phyloP scores from a whole-genome alignment of 176 grass and related monocot genomes.

The Tillandsia fasciculata region DNA sequence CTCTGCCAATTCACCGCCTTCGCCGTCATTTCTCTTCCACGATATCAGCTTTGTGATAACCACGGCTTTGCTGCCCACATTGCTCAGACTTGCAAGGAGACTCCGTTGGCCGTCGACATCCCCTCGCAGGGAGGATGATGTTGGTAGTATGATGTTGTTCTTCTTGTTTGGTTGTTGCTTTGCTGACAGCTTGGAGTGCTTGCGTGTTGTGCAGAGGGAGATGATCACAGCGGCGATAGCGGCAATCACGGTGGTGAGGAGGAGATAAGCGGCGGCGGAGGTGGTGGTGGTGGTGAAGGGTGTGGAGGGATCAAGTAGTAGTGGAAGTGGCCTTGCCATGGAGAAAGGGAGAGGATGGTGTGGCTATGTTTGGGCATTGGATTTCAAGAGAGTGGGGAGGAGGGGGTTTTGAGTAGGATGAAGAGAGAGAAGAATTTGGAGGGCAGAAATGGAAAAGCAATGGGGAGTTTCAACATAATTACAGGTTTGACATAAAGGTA shows the following conservation, averaged over 20 bases:
- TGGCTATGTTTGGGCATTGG: background rate
- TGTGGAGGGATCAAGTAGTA: background rate
- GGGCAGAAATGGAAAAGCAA: background rate
- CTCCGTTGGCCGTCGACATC: background rate
- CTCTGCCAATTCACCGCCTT: slow-evolving; percentile 1
- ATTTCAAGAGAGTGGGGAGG: background rate
- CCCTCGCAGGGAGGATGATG: background rate
- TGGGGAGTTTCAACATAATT: too few species aligned
- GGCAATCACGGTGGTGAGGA: background rate
- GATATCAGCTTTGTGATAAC: background rate
- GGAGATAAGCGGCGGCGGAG: background rate
- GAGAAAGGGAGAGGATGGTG: background rate
- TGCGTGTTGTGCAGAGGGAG: slow-evolving; percentile 16
- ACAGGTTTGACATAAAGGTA: too few species aligned
- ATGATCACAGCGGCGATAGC: background rate
- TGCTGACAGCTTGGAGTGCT: slow-evolving; percentile 5
- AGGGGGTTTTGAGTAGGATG: background rate
- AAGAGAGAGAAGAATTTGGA: background rate
- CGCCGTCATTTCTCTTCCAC: slow-evolving; percentile 1
- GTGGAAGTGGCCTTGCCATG: background rate
- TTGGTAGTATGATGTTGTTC: background rate
- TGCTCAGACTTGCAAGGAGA: background rate
- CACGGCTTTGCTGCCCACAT: background rate
- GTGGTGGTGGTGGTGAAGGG: background rate
- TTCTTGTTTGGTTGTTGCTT: background rate